Evolutionary conservation across 192 early-diverging fungal genomes (phyloP), one percentile per base, ranked within the genome.

Genomic region (Mortierella claussenii): DNA sequence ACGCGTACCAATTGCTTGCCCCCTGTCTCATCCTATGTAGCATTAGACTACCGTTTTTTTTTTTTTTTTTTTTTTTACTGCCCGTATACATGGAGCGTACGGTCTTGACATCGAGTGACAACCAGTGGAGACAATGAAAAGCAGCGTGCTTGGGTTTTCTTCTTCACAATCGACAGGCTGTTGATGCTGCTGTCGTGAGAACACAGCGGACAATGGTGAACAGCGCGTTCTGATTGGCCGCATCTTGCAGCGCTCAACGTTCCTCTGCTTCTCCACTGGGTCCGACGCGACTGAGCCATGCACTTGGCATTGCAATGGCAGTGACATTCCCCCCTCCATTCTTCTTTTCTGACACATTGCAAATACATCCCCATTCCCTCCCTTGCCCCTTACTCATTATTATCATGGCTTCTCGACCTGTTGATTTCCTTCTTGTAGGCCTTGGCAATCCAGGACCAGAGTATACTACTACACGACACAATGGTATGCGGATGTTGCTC

Each of bases 361-460:
- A 15, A 4, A 13, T 36, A 45, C 15, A 7, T 33, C 26, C 27
- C 15, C 9, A 26, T 18, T 26, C 47, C 47, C 17, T 24, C 27
- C 50, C 6, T 46, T 11, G 4, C 8, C 21, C 27, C 30, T 6
- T n/a, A 48, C 28, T n/a, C n/a, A n/a, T n/a, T n/a, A n/a, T n/a
- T 23, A 34, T 34, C 43, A 60, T 69, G 76, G 51, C 78, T 10
- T 44, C 75, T 7, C 28, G 82, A 31, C 75, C 79, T n/a, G 66
- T 89, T 36, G 87, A 89, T 51, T 85, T 66, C 36, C 48, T 89
- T 36, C 67, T 89, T 23, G 81, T 84, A 15, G 88, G 88, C 30
- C 64, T 89, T 1, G 88, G 88, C 32, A 89, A 85, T 49, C 64
- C 80, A 12, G 80, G 78, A 21, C 5, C 46, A 15, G 83, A 85